Conservation (phyloP, 768 basidiomycete genomes). For the Trametes coccinea region DNA sequence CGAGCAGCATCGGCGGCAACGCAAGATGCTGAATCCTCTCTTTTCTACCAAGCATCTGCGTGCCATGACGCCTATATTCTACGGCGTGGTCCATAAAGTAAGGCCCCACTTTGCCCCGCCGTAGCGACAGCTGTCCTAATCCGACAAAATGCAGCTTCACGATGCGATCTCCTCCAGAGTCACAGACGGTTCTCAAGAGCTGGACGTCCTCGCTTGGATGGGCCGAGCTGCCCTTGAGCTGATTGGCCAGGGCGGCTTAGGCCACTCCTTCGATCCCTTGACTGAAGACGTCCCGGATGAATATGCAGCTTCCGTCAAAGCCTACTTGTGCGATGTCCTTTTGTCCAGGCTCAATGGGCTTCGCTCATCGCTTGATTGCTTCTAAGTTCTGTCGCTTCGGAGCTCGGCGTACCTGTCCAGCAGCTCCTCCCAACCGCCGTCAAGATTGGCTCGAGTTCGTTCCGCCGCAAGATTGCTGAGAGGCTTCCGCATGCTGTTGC, state of each 20-base stretch:
- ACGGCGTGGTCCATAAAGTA: constrained; percentile 19
- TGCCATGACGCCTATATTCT: constrained; percentile 26
- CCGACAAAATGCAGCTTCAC: background rate
- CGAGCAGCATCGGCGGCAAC: constrained; percentile 20
- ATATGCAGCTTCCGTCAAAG: constrained; percentile 6
- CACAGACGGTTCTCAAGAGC: background rate
- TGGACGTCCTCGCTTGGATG: constrained; percentile 36
- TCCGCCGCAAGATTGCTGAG: constrained; percentile 36
- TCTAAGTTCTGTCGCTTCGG: background rate
- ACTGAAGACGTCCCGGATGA: constrained; percentile 30
- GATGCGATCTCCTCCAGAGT: background rate
- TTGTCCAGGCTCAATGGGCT: background rate
- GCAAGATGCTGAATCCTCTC: constrained; percentile 27
- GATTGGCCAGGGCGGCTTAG: constrained; percentile 44
- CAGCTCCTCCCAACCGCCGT: constrained; percentile 14
- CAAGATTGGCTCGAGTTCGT: constrained; percentile 21
- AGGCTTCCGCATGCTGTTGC: constrained; percentile 34
- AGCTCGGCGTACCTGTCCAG: background rate
- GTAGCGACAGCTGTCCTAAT: background rate
- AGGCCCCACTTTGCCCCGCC: background rate
- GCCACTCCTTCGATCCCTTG: constrained; percentile 39
- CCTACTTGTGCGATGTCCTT: constrained; percentile 29
- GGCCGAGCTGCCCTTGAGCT: constrained; percentile 46
- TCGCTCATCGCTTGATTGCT: no score
- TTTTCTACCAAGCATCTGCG: constrained; percentile 28